Evolutionary conservation across 108 stramenopile species (phyloP).

Genomic region (Pseudonitzschia delicatissima): DNA sequence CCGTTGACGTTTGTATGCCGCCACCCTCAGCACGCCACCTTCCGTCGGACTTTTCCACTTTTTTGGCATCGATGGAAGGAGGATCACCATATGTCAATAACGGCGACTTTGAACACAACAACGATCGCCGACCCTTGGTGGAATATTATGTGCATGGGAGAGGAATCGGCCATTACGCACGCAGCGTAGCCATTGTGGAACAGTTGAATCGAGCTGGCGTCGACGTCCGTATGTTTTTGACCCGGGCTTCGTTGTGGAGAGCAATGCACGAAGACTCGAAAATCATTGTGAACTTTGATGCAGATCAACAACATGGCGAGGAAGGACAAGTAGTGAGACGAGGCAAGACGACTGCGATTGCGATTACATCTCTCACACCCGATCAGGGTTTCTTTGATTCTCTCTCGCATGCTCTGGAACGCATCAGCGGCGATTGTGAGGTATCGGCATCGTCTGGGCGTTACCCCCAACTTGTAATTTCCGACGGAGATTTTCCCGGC

Average conservation of each 20-base stretch:
- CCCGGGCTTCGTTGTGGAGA: constrained; percentile 27
- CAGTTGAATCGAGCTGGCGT: constrained; percentile 25
- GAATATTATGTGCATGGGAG: constrained; percentile 44
- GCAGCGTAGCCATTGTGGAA: constrained; percentile 35
- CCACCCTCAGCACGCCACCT: constrained; percentile 4
- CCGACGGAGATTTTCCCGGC: constrained; percentile 36
- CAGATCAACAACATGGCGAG: background rate
- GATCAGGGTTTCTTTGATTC: background rate
- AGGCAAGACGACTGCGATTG: constrained; percentile 29
- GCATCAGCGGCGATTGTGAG: constrained; percentile 31
- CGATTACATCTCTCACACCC: constrained; percentile 28
- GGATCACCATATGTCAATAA: too few relatives aligned
- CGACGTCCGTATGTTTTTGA: constrained; percentile 26
- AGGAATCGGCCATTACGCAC: constrained; percentile 34
- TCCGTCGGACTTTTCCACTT: constrained; percentile 1
- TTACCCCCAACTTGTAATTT: constrained; percentile 28
- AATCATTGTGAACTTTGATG: background rate
- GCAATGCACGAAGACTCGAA: constrained; percentile 26
- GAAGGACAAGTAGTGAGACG: background rate
- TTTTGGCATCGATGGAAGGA: constrained; percentile 10
- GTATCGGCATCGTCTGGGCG: constrained; percentile 14
- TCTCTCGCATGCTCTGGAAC: constrained; percentile 21
- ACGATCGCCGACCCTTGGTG: constrained; percentile 17
- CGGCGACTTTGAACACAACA: background rate
- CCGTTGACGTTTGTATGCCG: constrained; percentile 21